A percentile compares a stretch with the other conserved stretches of the same genome.
Conservation (phyloP, 768 basidiomycete genomes). For the Cystofilobasidium bisporidii region DNA sequence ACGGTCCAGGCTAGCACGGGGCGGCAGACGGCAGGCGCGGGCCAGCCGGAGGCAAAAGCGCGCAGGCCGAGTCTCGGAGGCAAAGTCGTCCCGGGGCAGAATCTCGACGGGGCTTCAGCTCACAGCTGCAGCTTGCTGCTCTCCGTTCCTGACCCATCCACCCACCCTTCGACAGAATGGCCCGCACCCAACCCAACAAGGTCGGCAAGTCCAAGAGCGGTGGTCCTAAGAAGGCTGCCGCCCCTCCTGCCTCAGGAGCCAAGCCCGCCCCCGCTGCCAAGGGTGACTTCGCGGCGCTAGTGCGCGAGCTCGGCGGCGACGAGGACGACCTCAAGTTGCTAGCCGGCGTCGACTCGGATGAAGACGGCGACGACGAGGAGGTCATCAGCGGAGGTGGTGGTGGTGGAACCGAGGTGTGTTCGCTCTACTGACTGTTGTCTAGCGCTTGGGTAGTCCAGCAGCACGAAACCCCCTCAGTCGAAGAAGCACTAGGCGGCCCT, state of each 20-base stretch:
- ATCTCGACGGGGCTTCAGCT: too few species aligned
- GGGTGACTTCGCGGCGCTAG: conserved; percentile 32
- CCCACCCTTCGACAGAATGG: conserved; percentile 5
- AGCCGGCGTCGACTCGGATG: conserved; percentile 42
- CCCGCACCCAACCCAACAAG: conserved; percentile 11
- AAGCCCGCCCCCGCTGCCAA: neutral
- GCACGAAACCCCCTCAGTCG: too few species aligned
- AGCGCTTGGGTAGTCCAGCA: neutral
- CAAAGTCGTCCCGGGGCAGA: too few species aligned
- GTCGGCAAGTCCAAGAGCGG: neutral
- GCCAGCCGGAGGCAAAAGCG: too few species aligned
- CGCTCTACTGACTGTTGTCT: too few species aligned
- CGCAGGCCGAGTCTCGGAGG: too few species aligned
- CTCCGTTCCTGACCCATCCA: neutral
- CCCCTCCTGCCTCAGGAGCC: neutral
- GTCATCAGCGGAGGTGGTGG: conserved; percentile 47
- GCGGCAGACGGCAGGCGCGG: too few species aligned
- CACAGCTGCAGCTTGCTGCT: too few species aligned
- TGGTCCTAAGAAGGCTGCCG: neutral
- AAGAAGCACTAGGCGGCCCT: too few species aligned
- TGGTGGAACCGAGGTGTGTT: conserved; percentile 44
- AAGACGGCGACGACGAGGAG: conserved; percentile 37
- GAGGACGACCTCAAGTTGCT: conserved; percentile 47
- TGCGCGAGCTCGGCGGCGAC: conserved; percentile 47
- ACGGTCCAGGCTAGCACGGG: too few species aligned